These are phyloP conservation scores for Scytalidium lignicola DNA, from an alignment of 2,329 filamentous ascomycete genomes.

Conservation along the genomic window DNA sequence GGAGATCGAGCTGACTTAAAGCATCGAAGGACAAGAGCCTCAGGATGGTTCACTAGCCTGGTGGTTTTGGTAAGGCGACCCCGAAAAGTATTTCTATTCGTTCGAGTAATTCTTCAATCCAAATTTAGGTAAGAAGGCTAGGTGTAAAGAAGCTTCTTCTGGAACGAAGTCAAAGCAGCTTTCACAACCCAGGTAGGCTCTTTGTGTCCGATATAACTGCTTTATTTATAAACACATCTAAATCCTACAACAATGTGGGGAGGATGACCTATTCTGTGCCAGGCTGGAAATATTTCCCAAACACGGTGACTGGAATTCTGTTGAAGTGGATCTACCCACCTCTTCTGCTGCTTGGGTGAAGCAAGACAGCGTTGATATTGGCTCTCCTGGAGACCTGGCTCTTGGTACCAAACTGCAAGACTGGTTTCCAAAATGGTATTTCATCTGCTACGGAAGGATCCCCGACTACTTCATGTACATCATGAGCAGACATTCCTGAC, in stretches of 20 bases:
- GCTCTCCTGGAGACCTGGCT: neutral
- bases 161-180: neutral
- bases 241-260: neutral
- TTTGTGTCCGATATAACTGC: neutral
- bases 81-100: neutral
- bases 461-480: neutral
- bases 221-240: neutral
- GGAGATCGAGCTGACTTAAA: neutral
- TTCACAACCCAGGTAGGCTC: neutral
- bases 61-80: neutral
- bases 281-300: neutral
- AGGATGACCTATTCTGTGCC: neutral
- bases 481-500: neutral
- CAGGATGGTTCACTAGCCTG: neutral
- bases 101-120: neutral
- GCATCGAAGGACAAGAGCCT: neutral
- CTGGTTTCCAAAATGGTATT: neutral
- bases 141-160: neutral
- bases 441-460: neutral
- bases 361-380: neutral
- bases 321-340: neutral
- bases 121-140: neutral
- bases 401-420: neutral
- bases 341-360: neutral
- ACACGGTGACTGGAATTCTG: neutral